These are phyloP conservation scores for Pseudozyma sp. DNA, from an alignment of 1,284 basidiomycete genomes.

Conservation along the genomic window DNA sequence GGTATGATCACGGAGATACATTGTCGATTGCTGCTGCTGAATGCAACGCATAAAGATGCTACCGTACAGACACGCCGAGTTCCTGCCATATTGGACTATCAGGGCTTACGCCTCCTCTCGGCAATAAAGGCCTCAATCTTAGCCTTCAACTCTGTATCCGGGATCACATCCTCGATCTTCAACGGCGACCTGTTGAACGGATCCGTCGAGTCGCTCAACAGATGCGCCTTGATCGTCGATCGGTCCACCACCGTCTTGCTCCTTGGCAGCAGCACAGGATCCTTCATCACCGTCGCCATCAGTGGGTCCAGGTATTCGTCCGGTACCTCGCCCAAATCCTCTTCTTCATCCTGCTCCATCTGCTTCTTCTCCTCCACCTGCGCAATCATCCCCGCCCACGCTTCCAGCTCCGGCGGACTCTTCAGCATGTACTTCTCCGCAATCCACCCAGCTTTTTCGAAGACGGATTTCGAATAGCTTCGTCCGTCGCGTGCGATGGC, in stretches of 20 bases:
- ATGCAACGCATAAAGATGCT: too few relatives aligned
- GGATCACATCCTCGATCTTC: constrained; percentile 69
- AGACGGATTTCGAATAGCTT: constrained; percentile 86
- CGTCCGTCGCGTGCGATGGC: constrained; percentile 93
- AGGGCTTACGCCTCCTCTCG: constrained; percentile 41
- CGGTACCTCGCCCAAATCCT: constrained; percentile 91
- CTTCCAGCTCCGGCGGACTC: constrained; percentile 81
- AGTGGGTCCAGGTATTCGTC: constrained; percentile 93
- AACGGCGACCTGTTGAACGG: constrained; percentile 70
- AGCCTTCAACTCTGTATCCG: constrained; percentile 57
- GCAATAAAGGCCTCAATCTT: constrained; percentile 60
- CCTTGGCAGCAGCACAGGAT: constrained; percentile 90
- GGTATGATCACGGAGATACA: too few relatives aligned
- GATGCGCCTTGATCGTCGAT: constrained; percentile 92
- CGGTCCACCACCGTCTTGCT: constrained; percentile 86
- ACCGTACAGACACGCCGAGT: too few relatives aligned
- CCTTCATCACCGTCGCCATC: constrained; percentile 94
- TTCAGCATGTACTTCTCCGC: constrained; percentile 79
- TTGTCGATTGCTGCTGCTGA: background rate
- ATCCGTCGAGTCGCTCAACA: constrained; percentile 85
- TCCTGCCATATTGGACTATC: background rate
- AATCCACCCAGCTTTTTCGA: constrained; percentile 82
- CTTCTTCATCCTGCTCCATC: constrained; percentile 82
- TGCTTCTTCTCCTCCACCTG: constrained; percentile 86
- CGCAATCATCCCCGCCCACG: constrained; percentile 78